phyloP scores from a whole-genome alignment of 169 alveolate species.

The Eimeria falciformis region DNA sequence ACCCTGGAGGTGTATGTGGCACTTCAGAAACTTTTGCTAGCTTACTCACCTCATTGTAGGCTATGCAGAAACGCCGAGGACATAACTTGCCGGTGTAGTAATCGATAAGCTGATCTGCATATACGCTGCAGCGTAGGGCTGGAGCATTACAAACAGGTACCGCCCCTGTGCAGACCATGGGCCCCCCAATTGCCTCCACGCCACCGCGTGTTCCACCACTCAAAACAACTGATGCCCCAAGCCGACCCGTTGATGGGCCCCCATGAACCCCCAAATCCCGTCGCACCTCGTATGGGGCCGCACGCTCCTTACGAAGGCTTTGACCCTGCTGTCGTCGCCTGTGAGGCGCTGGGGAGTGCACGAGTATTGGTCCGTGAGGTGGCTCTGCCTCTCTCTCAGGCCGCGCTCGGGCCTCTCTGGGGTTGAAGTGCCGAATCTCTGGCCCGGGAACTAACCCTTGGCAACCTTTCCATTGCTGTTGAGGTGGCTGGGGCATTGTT shows the following conservation, averaged over 20 bases:
- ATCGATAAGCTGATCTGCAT: conserved; percentile 60
- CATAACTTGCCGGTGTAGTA: conserved; percentile 60
- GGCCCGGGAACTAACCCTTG: conserved; percentile 68
- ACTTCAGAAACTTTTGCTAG: conserved; percentile 36
- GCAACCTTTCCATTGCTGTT: conserved; percentile 68
- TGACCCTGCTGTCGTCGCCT: conserved; percentile 64
- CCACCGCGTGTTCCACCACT: conserved; percentile 19
- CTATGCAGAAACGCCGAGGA: conserved; percentile 64
- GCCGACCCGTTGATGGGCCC: neutral
- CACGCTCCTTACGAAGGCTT: conserved; percentile 58
- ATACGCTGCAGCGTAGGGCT: conserved; percentile 46
- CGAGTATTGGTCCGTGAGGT: conserved; percentile 54
- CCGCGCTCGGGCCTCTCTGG: conserved; percentile 60
- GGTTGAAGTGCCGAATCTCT: conserved; percentile 59
- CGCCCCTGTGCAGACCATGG: conserved; percentile 1
- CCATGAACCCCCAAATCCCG: conserved; percentile 24
- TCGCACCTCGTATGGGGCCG: conserved; percentile 55
- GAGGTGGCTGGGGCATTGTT: conserved; percentile 19
- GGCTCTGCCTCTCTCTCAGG: conserved; percentile 69
- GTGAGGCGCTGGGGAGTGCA: conserved; percentile 24
- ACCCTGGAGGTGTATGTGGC: conserved; percentile 27
- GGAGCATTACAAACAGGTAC: conserved; percentile 1
- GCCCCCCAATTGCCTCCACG: conserved; percentile 26
- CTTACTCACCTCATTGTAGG: conserved; percentile 64
- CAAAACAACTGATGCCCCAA: neutral